A percentile compares a stretch with the other conserved stretches of the same genome.
phyloP scores from a whole-genome alignment of 106 monocot genomes.

The Narthecium ossifragum region DNA sequence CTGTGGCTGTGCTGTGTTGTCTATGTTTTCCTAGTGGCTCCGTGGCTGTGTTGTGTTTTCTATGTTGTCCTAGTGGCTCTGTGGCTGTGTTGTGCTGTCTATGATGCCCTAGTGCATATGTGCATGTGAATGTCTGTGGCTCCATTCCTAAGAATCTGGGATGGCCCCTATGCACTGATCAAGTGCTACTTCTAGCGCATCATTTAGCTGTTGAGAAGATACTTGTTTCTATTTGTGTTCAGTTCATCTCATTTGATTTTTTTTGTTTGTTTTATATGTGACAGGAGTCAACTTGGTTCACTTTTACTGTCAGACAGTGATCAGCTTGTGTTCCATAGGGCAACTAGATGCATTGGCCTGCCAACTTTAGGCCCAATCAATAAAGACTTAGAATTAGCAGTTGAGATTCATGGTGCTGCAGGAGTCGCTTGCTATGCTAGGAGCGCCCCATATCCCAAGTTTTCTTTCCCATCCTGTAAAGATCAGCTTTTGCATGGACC shows the following conservation, averaged over 20 bases:
- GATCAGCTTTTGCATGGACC: constrained; percentile 27
- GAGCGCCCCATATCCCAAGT: constrained; percentile 29
- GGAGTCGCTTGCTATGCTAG: constrained; percentile 64
- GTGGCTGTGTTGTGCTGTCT: background rate
- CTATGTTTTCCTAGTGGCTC: background rate
- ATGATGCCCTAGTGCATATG: background rate
- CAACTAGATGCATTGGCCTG: constrained; percentile 37
- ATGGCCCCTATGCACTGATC: too few relatives aligned
- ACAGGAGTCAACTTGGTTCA: constrained; percentile 73
- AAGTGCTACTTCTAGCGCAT: too few relatives aligned
- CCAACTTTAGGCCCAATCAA: constrained; percentile 5
- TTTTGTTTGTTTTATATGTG: constrained; percentile 6
- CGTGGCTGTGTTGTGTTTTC: background rate
- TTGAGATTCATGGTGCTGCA: constrained; percentile 51
- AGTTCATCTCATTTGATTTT: background rate
- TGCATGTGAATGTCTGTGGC: background rate
- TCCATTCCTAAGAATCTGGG: too few relatives aligned
- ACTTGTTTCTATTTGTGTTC: constrained; percentile 9
- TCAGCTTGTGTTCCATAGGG: constrained; percentile 62
- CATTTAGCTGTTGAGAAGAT: too few relatives aligned
- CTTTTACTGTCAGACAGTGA: constrained; percentile 52
- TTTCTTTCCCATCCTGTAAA: constrained; percentile 69
- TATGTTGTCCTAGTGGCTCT: background rate
- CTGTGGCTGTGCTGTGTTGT: too few relatives aligned
- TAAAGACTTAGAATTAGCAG: constrained; percentile 32